Base-by-base conservation (phyloP, 2,329 filamentous ascomycete species). In the Hypoxylon sp. region DNA sequence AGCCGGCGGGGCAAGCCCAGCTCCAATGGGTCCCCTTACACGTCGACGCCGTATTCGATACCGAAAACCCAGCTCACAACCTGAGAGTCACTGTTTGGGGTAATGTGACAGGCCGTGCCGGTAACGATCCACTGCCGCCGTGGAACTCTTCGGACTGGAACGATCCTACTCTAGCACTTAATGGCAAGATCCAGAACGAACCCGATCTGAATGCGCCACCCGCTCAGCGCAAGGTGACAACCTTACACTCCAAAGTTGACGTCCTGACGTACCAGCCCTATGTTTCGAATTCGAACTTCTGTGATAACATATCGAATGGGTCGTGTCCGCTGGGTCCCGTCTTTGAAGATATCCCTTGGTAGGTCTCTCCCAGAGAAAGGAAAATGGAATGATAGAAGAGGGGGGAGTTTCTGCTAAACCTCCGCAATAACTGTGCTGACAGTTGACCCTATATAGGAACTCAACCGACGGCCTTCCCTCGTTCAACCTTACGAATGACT, bases 71-170 rank as follows among this genome's bases (percentile, higher is more conserved):
- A 3, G 84, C 81, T 52, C 88, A 94, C 74, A 87, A 84, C 40
- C 83, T 99, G 50, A 88, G 87, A 67, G 82, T 97, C 58, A 96
- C 89, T 1, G 86, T 97, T 48, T 98, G 93, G 82, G 95, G 94
- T 53, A 97, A 98, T 78, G 93, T 98, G 28, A 92, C 90, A 7
- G 96, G 96, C 48, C 87, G 90, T 52, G 83, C 85, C 45, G 82
- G 83, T 2, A 75, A 79, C 11, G 80, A 82, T n/a, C 64, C 78
- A 2, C 85, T 93, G 55, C 93, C 93, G 32, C 73, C 86, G 0
- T 78, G 84, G 16, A 78, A 84, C 71, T 85, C 87, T 74, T 78
- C 86, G 0, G 80, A 82, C 48, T 93, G 93, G 92, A 76, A 71
- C 2, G 82, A 96, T 74, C 74, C 82, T 0, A 85, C 84, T 33